Conservation (phyloP, 2,329 filamentous ascomycete species). For the Alternaria sp. region DNA sequence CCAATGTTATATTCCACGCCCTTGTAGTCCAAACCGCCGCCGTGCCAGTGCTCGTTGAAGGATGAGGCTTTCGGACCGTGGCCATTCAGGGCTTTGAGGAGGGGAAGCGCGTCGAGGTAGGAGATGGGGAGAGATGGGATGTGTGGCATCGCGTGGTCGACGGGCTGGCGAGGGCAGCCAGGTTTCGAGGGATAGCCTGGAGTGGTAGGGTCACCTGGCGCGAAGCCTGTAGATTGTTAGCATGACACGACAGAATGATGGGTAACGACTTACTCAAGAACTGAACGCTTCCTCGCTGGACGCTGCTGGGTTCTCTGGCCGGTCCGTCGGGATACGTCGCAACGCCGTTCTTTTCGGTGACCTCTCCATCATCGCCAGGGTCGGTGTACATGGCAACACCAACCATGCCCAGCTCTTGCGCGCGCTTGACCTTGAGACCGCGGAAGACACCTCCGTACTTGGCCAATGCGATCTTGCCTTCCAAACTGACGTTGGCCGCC, state of each 20-base stretch:
- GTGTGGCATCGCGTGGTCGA: slow-evolving; percentile 72
- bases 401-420: slow-evolving; percentile 87
- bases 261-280: slow-evolving; percentile 51
- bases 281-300: slow-evolving; percentile 86
- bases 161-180: slow-evolving; percentile 76
- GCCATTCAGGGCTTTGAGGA: slow-evolving; percentile 89
- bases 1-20: slow-evolving; percentile 86
- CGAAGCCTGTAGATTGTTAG: slow-evolving; percentile 54
- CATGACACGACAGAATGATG: background rate
- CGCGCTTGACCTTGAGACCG: slow-evolving; percentile 89
- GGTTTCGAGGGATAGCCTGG: slow-evolving; percentile 93
- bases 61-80: slow-evolving; percentile 79
- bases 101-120: slow-evolving; percentile 81
- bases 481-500: slow-evolving; percentile 73
- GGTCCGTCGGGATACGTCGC: slow-evolving; percentile 83
- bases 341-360: slow-evolving; percentile 82
- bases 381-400: slow-evolving; percentile 87
- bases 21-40: slow-evolving; percentile 76
- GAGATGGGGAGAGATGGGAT: slow-evolving; percentile 94
- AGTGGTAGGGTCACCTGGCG: slow-evolving; percentile 81
- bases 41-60: slow-evolving; percentile 75
- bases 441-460: slow-evolving; percentile 89
- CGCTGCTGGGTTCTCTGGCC: slow-evolving; percentile 83
- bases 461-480: slow-evolving; percentile 85
- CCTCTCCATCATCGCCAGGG: slow-evolving; percentile 83